Percentiles rank a stretch among this genome's conserved stretches.
Evolutionary conservation across 106 monocot genomes (phyloP).

Genomic region (Narthecium ossifragum): DNA sequence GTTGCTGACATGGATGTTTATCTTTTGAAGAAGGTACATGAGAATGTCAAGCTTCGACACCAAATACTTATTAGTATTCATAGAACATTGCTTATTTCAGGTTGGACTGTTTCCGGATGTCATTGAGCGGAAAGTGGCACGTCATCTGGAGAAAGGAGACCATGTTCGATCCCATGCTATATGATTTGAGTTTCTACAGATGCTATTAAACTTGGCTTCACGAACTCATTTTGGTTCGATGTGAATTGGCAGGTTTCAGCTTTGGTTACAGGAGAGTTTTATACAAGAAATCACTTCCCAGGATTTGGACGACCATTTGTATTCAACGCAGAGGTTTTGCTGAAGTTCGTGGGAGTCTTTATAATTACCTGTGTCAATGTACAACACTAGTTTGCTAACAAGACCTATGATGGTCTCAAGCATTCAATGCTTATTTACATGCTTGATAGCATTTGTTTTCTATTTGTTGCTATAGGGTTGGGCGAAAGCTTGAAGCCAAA

Average conservation of each 20-base stretch:
- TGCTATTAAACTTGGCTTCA: not conserved
- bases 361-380: too few relatives aligned
- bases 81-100: slow-evolving; percentile 23
- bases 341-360: slow-evolving; percentile 56
- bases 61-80: not conserved
- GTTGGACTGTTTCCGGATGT: slow-evolving; percentile 97
- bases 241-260: slow-evolving; percentile 63
- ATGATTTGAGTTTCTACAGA: not conserved
- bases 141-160: slow-evolving; percentile 80
- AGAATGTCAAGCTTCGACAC: not conserved
- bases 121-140: slow-evolving; percentile 64
- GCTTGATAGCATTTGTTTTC: too few relatives aligned
- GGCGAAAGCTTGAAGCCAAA: slow-evolving; percentile 81
- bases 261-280: slow-evolving; percentile 89
- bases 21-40: slow-evolving; percentile 77
- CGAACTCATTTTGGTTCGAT: slow-evolving; percentile 6
- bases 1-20: slow-evolving; percentile 67
- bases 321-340: slow-evolving; percentile 83
- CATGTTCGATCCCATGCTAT: slow-evolving; percentile 27
- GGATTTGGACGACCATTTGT: slow-evolving; percentile 95
- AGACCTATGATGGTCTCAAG: too few relatives aligned
- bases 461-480: slow-evolving; percentile 44
- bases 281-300: slow-evolving; percentile 88
- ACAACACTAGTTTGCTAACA: too few relatives aligned
- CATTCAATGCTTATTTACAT: too few relatives aligned